Conservation (phyloP, 2,329 filamentous ascomycete genomes). For the Sclerotinia minor region DNA sequence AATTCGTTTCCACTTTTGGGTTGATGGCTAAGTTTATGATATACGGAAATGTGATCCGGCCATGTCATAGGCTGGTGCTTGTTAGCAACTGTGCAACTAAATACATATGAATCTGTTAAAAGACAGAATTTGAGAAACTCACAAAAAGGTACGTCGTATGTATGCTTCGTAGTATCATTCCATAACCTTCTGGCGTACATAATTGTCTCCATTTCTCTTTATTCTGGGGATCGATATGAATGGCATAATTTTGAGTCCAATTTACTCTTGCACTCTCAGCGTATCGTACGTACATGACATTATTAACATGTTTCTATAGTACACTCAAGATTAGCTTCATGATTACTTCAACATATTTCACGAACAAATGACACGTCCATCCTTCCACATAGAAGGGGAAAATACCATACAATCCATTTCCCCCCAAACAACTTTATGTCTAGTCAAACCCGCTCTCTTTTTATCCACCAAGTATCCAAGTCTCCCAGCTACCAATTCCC, state of each 20-base stretch:
- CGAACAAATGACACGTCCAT: too few species aligned
- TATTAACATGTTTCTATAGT: constrained; percentile 74
- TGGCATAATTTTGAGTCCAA: constrained; percentile 71
- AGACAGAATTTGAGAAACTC: constrained; percentile 32
- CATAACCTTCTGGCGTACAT: constrained; percentile 63
- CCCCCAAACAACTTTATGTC: constrained; percentile 75
- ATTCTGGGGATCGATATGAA: constrained; percentile 60
- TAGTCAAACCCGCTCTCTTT: constrained; percentile 61
- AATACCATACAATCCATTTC: constrained; percentile 72
- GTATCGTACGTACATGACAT: constrained; percentile 79
- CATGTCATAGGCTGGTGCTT: constrained; percentile 67
- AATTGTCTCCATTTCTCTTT: constrained; percentile 66
- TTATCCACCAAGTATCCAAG: constrained; percentile 72
- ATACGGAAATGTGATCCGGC: constrained; percentile 79
- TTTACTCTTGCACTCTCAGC: constrained; percentile 80
- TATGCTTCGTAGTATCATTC: constrained; percentile 78
- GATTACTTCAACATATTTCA: not conserved
- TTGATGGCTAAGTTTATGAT: constrained; percentile 66
- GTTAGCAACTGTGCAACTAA: not conserved
- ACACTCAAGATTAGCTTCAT: not conserved
- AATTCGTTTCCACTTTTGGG: constrained; percentile 34
- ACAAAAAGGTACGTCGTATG: constrained; percentile 87
- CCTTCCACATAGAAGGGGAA: constrained; percentile 28
- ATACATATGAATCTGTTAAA: not conserved
- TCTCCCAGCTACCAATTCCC: constrained; percentile 68